These are phyloP conservation scores for Asterophora lycoperdoides DNA, from an alignment of 768 basidiomycete species.

Conservation along the genomic window DNA sequence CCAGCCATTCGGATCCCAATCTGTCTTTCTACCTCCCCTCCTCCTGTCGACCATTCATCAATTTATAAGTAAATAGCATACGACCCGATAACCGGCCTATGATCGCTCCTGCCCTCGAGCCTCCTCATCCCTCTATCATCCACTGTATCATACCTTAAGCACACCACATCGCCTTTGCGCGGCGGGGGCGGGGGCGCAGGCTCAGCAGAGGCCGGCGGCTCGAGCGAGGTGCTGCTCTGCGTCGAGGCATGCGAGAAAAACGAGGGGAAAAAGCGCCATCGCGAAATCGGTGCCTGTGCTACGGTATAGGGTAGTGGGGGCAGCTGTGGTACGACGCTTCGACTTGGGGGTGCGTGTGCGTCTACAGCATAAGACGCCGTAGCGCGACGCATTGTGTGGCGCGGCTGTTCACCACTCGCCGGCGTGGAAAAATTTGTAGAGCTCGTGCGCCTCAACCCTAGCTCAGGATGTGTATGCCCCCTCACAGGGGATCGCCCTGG, in stretches of 20 bases:
- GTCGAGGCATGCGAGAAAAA: conserved; percentile 37
- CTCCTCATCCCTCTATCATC: conserved; percentile 72
- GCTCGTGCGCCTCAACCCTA: conserved; percentile 1
- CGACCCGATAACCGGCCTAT: conserved; percentile 79
- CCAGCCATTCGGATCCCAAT: neutral
- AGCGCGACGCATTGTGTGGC: conserved; percentile 2
- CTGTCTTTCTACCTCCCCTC: too few species aligned
- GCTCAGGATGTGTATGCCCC: conserved; percentile 8
- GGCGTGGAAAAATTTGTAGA: neutral
- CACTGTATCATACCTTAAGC: conserved; percentile 67
- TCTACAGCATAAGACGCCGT: conserved; percentile 15
- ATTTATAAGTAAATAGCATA: conserved; percentile 62
- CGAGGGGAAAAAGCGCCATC: conserved; percentile 51
- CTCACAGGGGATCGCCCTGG: conserved; percentile 16
- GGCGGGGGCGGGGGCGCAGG: conserved; percentile 24
- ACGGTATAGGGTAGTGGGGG: conserved; percentile 5
- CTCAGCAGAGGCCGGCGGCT: conserved; percentile 13
- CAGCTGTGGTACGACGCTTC: conserved; percentile 6
- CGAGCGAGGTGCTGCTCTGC: conserved; percentile 16
- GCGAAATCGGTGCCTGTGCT: conserved; percentile 18
- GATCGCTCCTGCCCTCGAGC: conserved; percentile 78
- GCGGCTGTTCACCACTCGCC: neutral
- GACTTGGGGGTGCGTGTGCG: too few species aligned
- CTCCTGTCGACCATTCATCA: too few species aligned
- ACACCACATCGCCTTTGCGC: conserved; percentile 65